These are phyloP conservation scores for Breynia disticha DNA, from an alignment of 441 rosid species.

Conservation along the genomic window DNA sequence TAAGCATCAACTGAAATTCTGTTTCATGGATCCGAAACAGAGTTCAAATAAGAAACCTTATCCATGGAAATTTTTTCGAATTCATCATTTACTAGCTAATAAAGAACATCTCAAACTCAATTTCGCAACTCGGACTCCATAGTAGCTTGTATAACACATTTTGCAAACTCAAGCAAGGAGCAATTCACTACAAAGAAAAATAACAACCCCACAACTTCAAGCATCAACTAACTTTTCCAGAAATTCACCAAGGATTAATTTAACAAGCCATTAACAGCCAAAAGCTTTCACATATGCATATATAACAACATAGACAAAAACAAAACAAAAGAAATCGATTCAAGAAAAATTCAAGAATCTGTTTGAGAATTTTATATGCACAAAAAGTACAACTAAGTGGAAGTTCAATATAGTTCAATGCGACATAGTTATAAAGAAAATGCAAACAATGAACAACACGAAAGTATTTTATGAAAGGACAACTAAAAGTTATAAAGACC, in stretches of 20 bases:
- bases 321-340: background rate
- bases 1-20: too few relatives aligned
- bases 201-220: too few relatives aligned
- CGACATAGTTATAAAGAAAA: background rate
- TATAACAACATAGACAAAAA: background rate
- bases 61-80: too few relatives aligned
- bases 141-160: too few relatives aligned
- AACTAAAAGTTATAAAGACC: background rate
- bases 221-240: too few relatives aligned
- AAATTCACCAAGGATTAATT: background rate
- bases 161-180: too few relatives aligned
- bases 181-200: too few relatives aligned
- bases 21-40: too few relatives aligned
- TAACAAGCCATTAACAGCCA: background rate
- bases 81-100: too few relatives aligned
- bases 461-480: background rate
- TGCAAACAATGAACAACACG: background rate
- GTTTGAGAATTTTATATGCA: background rate
- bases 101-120: too few relatives aligned
- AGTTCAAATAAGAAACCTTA: too few relatives aligned
- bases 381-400: background rate
- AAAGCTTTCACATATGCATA: background rate
- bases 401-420: background rate
- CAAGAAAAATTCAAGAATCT: slow-evolving; percentile 8
- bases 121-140: too few relatives aligned